A percentile compares a stretch with the other conserved stretches of the same genome.
These are phyloP conservation scores for Juncus effusus DNA, from an alignment of 176 grass and related monocot genomes.

Conservation along the genomic window DNA sequence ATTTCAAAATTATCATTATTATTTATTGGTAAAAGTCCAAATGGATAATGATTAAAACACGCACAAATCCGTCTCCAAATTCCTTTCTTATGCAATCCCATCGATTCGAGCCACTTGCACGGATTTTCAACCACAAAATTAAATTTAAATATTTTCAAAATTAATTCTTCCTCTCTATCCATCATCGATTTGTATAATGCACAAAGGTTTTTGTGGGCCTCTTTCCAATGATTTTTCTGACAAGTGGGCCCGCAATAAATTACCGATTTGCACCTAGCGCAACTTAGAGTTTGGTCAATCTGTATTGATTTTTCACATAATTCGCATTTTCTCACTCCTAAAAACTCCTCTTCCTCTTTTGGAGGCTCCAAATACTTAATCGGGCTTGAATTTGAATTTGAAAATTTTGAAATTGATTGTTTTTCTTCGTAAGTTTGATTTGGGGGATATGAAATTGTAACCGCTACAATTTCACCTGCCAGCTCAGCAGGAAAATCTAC, in stretches of 20 bases:
- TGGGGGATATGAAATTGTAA: conserved; percentile 39
- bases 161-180: conserved; percentile 42
- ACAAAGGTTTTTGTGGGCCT: conserved; percentile 33
- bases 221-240: conserved; percentile 48
- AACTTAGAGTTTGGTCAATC: conserved; percentile 27
- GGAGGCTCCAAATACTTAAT: conserved; percentile 30
- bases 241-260: conserved; percentile 36
- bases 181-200: conserved; percentile 38
- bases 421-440: conserved; percentile 36
- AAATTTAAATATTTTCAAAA: conserved; percentile 43
- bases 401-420: background rate
- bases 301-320: conserved; percentile 27
- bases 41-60: conserved; percentile 36
- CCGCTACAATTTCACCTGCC: conserved; percentile 28
- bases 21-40: conserved; percentile 35
- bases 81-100: conserved; percentile 42
- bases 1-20: conserved; percentile 17
- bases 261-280: conserved; percentile 21
- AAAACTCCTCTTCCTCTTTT: conserved; percentile 28
- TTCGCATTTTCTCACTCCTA: conserved; percentile 23
- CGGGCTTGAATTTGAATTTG: conserved; percentile 6
- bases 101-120: conserved; percentile 40
- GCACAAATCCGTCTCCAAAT: conserved; percentile 35
- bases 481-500: conserved; percentile 40
- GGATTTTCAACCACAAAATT: conserved; percentile 31